A percentile compares a stretch with the other conserved stretches of the same genome.
Evolutionary conservation across 768 basidiomycete species (phyloP).

Genomic region (Leccinellum luteum): DNA sequence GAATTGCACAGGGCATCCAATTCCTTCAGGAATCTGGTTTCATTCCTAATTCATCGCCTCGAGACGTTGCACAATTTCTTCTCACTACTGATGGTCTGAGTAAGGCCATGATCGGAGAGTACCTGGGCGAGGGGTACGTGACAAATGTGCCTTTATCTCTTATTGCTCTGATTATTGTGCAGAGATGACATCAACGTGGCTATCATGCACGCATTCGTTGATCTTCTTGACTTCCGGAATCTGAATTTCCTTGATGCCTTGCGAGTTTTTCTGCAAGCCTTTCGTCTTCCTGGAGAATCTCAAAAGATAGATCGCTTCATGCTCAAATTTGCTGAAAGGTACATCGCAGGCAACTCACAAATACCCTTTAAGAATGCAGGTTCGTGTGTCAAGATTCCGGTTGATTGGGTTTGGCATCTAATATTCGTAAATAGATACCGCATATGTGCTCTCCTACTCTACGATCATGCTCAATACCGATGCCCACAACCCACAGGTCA

Average conservation of each 20-base stretch:
- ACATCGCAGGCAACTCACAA: conserved; percentile 83
- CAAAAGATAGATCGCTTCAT: conserved; percentile 99
- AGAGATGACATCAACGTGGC: conserved; percentile 90
- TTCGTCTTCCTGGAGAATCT: conserved; percentile 94
- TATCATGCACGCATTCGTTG: conserved; percentile 97
- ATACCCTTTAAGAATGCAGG: conserved; percentile 93
- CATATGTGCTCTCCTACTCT: conserved; percentile 93
- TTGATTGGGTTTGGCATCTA: conserved; percentile 6
- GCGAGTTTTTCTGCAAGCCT: conserved; percentile 87
- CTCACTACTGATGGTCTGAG: conserved; percentile 87
- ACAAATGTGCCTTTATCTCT: not conserved
- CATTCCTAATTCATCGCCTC: conserved; percentile 67
- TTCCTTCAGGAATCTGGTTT: conserved; percentile 89
- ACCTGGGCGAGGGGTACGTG: conserved; percentile 91
- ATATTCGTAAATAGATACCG: conserved; percentile 59
- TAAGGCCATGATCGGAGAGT: conserved; percentile 97
- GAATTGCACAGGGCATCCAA: conserved; percentile 66
- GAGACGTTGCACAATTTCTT: conserved; percentile 82
- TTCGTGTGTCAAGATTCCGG: conserved; percentile 35
- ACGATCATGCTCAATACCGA: conserved; percentile 97
- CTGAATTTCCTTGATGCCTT: conserved; percentile 86
- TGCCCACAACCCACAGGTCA: conserved; percentile 92
- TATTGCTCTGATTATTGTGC: conserved; percentile 7
- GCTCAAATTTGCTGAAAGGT: conserved; percentile 98
- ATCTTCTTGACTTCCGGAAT: conserved; percentile 82